phyloP scores from a whole-genome alignment of 768 basidiomycete genomes.

The Leccinum aurantiacum region DNA sequence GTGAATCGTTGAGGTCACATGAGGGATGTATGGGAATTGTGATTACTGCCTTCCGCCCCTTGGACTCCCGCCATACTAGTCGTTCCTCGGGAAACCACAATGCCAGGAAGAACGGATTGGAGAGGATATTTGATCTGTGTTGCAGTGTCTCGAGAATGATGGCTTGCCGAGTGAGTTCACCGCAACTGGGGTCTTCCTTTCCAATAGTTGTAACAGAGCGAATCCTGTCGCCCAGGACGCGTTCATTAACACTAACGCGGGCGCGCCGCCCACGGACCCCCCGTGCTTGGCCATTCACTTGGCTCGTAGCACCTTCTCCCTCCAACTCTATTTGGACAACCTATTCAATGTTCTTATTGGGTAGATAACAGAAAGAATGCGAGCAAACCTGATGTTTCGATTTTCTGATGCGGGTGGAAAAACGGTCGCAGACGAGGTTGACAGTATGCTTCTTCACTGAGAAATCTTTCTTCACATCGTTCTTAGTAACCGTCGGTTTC shows the following conservation, averaged over 20 bases:
- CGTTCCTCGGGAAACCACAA: slow-evolving; percentile 29
- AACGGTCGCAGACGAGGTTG: slow-evolving; percentile 40
- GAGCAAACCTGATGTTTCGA: slow-evolving; percentile 41
- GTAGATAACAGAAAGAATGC: background rate
- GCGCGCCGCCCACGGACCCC: slow-evolving; percentile 39
- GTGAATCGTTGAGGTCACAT: slow-evolving; percentile 28
- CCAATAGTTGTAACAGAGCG: slow-evolving; percentile 50
- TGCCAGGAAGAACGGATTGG: slow-evolving; percentile 25
- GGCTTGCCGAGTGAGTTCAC: slow-evolving; percentile 40
- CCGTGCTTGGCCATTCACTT: slow-evolving; percentile 19
- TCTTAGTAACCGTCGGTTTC: slow-evolving; percentile 46
- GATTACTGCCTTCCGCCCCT: background rate
- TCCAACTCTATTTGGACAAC: slow-evolving; percentile 20
- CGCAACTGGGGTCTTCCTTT: slow-evolving; percentile 52
- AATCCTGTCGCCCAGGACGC: slow-evolving; percentile 18
- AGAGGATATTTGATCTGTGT: slow-evolving; percentile 10
- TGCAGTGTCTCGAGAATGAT: slow-evolving; percentile 28
- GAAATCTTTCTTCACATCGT: slow-evolving; percentile 38
- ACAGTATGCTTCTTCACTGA: slow-evolving; percentile 31
- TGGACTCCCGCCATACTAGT: slow-evolving; percentile 16
- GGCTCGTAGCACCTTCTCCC: background rate
- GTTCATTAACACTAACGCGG: slow-evolving; percentile 27
- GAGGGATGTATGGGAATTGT: slow-evolving; percentile 1
- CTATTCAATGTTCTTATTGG: slow-evolving; percentile 8
- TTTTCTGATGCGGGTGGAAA: slow-evolving; percentile 42